Evolutionary conservation across 176 grass and related monocot species (phyloP).

Genomic region (Cymbopogon citratus): DNA sequence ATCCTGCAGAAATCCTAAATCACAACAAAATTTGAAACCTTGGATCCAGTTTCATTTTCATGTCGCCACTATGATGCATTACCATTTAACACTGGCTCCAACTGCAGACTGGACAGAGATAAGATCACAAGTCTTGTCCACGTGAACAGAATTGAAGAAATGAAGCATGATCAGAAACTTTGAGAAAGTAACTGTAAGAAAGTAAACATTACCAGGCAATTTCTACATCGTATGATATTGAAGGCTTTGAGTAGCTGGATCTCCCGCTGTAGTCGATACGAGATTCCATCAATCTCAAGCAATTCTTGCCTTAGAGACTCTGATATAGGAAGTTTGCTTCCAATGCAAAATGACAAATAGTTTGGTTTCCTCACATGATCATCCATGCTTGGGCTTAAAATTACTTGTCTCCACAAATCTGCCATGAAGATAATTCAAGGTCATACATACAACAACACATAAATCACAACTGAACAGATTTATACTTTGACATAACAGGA

Average conservation of each 20-base stretch:
- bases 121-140: background rate
- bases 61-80: background rate
- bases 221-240: slow-evolving; percentile 73
- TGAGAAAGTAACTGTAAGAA: slow-evolving; percentile 7
- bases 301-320: slow-evolving; percentile 68
- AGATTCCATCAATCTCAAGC: slow-evolving; percentile 91
- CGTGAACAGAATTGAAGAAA: slow-evolving; percentile 10
- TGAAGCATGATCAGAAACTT: background rate
- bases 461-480: slow-evolving; percentile 10
- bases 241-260: slow-evolving; percentile 81
- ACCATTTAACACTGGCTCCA: background rate
- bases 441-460: slow-evolving; percentile 6
- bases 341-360: slow-evolving; percentile 78
- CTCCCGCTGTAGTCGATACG: slow-evolving; percentile 69
- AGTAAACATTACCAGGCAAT: slow-evolving; percentile 58
- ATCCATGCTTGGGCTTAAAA: slow-evolving; percentile 65
- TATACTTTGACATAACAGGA: background rate
- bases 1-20: background rate
- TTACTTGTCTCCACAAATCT: slow-evolving; percentile 82
- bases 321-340: slow-evolving; percentile 73
- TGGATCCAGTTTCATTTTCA: slow-evolving; percentile 3
- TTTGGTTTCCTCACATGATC: slow-evolving; percentile 61
- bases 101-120: slow-evolving; percentile 1
- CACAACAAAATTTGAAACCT: background rate
- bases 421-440: slow-evolving; percentile 18